Conservation (phyloP, 495 filamentous ascomycete genomes). For the Margaritispora aquatica region DNA sequence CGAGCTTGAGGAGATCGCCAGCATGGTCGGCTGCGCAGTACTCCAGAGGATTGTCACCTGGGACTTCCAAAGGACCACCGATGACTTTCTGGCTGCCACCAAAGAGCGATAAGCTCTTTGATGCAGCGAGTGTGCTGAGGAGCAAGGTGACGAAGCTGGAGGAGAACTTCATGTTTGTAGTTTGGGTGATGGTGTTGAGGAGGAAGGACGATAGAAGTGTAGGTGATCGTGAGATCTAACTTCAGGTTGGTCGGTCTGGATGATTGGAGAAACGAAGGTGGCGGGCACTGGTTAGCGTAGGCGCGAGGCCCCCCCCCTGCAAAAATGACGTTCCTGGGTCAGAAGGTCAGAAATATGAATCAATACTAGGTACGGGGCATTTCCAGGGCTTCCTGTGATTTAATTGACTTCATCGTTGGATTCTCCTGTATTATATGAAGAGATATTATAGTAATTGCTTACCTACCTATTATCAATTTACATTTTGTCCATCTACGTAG, state of each 20-base stretch:
- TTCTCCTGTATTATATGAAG: no score
- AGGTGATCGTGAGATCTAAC: background rate
- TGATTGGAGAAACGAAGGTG: background rate
- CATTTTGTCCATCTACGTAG: no score
- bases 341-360: background rate
- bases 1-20: conserved; percentile 58
- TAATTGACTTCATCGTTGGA: no score
- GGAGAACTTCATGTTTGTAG: conserved; percentile 22
- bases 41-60: conserved; percentile 67
- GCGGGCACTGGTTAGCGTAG: background rate
- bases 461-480: no score
- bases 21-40: conserved; percentile 61
- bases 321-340: background rate
- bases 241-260: background rate
- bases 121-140: conserved; percentile 21
- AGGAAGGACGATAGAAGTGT: background rate
- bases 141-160: conserved; percentile 16
- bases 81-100: conserved; percentile 17
- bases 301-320: background rate
- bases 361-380: no score
- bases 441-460: no score
- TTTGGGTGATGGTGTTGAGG: background rate
- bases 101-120: conserved; percentile 20
- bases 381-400: no score
- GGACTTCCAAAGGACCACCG: conserved; percentile 43